These are phyloP conservation scores for Pterulicium gracile DNA, from an alignment of 1,284 basidiomycete species.

Conservation along the genomic window DNA sequence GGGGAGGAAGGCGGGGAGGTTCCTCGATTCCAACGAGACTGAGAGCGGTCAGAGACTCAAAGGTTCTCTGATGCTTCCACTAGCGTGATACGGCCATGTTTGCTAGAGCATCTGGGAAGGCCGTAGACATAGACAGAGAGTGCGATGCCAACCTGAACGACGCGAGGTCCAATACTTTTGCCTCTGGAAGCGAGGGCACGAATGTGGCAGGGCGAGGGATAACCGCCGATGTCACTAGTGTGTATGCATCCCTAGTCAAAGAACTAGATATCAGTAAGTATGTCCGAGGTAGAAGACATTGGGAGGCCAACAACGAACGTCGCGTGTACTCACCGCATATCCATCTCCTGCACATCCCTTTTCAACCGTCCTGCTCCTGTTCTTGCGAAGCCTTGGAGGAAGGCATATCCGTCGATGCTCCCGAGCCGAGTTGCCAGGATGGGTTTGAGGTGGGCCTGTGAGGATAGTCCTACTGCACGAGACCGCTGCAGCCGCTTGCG, in stretches of 20 bases:
- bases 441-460: constrained; percentile 40
- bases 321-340: constrained; percentile 18
- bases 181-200: constrained; percentile 50
- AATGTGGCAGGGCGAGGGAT: constrained; percentile 68
- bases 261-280: not conserved
- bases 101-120: not conserved
- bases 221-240: constrained; percentile 56
- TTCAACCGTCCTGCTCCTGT: constrained; percentile 26
- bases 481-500: too few species aligned
- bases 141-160: constrained; percentile 39
- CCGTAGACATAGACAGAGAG: too few species aligned
- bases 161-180: constrained; percentile 55
- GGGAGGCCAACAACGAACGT: not conserved
- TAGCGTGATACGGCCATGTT: too few species aligned
- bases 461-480: too few species aligned
- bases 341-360: constrained; percentile 29
- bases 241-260: constrained; percentile 32
- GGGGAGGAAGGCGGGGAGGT: constrained; percentile 6
- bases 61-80: too few species aligned
- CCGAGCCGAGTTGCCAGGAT: constrained; percentile 42
- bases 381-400: constrained; percentile 21
- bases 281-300: too few species aligned
- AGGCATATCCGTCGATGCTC: constrained; percentile 23
- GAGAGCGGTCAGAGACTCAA: too few species aligned
- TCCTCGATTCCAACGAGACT: constrained; percentile 5